A percentile compares a stretch with the other conserved stretches of the same genome.
phyloP scores from a whole-genome alignment of 1,139 yeast species.

The Candida smagusa region DNA sequence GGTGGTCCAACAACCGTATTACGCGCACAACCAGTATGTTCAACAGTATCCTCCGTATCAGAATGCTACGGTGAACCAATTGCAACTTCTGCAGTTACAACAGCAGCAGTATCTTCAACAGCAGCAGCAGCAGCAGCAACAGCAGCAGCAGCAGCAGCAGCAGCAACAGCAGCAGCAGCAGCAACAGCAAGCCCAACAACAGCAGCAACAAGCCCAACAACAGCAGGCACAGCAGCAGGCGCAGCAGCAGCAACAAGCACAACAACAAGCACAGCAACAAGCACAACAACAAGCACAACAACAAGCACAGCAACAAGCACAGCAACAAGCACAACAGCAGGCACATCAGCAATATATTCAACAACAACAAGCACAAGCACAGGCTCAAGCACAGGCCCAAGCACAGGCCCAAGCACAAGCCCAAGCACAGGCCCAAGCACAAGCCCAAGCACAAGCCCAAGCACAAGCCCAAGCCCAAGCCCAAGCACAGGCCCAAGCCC shows the following conservation, averaged over 20 bases:
- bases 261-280: conserved; percentile 13
- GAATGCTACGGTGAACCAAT: conserved; percentile 10
- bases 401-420: conserved; percentile 16
- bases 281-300: conserved; percentile 9
- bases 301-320: conserved; percentile 5
- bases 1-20: conserved; percentile 21
- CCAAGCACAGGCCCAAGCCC: conserved; percentile 18
- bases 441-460: conserved; percentile 12
- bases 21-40: conserved; percentile 18
- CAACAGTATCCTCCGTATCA: conserved; percentile 17
- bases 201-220: conserved; percentile 1
- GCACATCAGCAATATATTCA: conserved; percentile 5
- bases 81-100: conserved; percentile 9
- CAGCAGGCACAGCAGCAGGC: conserved; percentile 9
- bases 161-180: conserved; percentile 8
- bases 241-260: conserved; percentile 3
- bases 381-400: conserved; percentile 1
- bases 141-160: conserved; percentile 9
- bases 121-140: conserved; percentile 10
- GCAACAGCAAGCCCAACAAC: conserved; percentile 8
- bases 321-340: conserved; percentile 2
- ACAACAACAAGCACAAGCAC: conserved; percentile 2
- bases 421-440: conserved; percentile 15
- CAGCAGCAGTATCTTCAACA: conserved; percentile 12
- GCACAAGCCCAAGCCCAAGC: conserved; percentile 15